Percentiles rank a stretch among this genome's conserved stretches.
Evolutionary conservation across 2,329 filamentous ascomycete genomes (phyloP).

Genomic region (Phialocephala sp.): DNA sequence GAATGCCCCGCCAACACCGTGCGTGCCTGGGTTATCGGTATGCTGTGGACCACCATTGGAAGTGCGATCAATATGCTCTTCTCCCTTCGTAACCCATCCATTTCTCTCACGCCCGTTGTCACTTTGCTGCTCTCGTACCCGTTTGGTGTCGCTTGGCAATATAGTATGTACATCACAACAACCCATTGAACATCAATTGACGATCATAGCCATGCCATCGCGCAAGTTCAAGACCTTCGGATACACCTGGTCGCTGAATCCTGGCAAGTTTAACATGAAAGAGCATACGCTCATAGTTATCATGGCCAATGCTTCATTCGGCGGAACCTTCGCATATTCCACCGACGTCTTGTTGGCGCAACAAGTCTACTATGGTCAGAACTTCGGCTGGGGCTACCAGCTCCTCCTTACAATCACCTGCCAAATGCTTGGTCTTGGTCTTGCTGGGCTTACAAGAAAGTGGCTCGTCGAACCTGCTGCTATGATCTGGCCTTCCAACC

Average conservation of each 20-base stretch:
- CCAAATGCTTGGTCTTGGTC: slow-evolving; percentile 66
- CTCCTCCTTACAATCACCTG: slow-evolving; percentile 64
- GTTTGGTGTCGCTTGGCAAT: slow-evolving; percentile 23
- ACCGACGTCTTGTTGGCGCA: slow-evolving; percentile 77
- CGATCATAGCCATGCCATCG: slow-evolving; percentile 21
- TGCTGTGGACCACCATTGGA: slow-evolving; percentile 12
- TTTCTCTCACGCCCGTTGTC: slow-evolving; percentile 27
- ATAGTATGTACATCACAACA: slow-evolving; percentile 1
- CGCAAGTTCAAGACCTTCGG: slow-evolving; percentile 48
- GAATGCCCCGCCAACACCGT: slow-evolving; percentile 7
- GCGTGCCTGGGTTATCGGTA: slow-evolving; percentile 7
- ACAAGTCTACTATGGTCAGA: slow-evolving; percentile 73
- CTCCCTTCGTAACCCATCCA: slow-evolving; percentile 27
- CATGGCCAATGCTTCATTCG: slow-evolving; percentile 47
- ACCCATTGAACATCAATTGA: background rate
- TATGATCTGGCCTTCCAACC: slow-evolving; percentile 70
- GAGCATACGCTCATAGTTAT: slow-evolving; percentile 72
- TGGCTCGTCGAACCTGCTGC: slow-evolving; percentile 65
- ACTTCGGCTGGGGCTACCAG: slow-evolving; percentile 66
- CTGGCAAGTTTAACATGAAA: slow-evolving; percentile 72
- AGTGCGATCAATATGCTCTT: slow-evolving; percentile 28
- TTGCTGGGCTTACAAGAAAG: slow-evolving; percentile 63
- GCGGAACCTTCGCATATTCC: slow-evolving; percentile 40
- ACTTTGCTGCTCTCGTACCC: slow-evolving; percentile 18
- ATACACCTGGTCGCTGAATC: slow-evolving; percentile 52